A percentile compares a stretch with the other conserved stretches of the same genome.
phyloP scores from a whole-genome alignment of 2,329 filamentous ascomycete genomes.

The Colletotrichum sp. region DNA sequence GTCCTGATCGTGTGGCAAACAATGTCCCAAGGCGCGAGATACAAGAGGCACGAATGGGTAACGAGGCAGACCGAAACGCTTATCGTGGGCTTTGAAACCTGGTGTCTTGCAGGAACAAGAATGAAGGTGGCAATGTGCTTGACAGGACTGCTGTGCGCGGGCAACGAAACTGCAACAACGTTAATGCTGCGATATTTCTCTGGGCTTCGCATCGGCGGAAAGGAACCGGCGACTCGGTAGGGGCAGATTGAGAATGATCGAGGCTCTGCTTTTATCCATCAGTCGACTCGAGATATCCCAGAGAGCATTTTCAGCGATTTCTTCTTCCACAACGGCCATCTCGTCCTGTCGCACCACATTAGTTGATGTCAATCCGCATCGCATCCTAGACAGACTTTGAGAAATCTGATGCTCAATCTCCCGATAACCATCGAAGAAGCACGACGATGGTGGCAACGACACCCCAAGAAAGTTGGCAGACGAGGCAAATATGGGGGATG shows the following conservation, averaged over 20 bases:
- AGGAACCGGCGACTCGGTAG: background rate
- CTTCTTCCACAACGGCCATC: background rate
- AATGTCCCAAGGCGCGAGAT: background rate
- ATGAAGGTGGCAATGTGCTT: background rate
- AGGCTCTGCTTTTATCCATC: background rate
- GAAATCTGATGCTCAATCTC: background rate
- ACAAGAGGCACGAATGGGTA: background rate
- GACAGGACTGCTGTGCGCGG: background rate
- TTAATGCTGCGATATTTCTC: background rate
- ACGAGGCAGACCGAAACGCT: background rate
- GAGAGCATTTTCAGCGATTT: background rate
- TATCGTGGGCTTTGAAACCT: background rate
- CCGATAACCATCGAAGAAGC: background rate
- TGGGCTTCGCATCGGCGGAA: background rate
- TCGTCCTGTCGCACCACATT: background rate
- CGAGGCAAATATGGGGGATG: background rate
- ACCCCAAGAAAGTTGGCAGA: background rate
- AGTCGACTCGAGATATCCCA: background rate
- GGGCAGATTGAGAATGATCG: background rate
- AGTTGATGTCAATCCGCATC: background rate
- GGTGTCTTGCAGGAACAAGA: background rate
- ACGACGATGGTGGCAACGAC: background rate
- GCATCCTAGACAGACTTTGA: background rate
- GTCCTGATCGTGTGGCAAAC: background rate
- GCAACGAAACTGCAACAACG: background rate